These are phyloP conservation scores for Corynespora cassiicola DNA, from an alignment of 2,329 filamentous ascomycete species.

Conservation along the genomic window DNA sequence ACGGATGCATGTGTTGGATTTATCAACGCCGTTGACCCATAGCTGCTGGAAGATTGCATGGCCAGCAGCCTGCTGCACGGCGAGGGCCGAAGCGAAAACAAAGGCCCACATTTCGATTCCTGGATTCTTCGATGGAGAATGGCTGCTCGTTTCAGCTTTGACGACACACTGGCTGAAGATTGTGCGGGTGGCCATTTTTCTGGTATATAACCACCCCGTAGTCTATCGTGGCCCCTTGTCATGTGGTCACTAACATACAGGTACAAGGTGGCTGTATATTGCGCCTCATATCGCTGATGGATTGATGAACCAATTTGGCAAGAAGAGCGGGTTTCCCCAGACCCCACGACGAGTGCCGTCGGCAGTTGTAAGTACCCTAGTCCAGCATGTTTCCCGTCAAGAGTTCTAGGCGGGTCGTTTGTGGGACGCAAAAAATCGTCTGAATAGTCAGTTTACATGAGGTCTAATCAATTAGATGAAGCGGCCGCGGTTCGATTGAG, in stretches of 20 bases:
- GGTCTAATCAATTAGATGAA: conserved; percentile 10
- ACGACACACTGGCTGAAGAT: no score
- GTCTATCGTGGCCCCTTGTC: not conserved
- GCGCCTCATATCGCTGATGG: conserved; percentile 3
- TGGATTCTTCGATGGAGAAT: no score
- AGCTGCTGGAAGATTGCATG: conserved; percentile 58
- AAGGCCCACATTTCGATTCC: conserved; percentile 29
- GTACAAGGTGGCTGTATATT: conserved; percentile 5
- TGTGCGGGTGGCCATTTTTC: no score
- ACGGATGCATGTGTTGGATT: conserved; percentile 28
- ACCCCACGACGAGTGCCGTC: not conserved
- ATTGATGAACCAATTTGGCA: no score
- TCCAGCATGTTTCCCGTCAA: no score
- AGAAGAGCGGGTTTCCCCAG: conserved; percentile 5
- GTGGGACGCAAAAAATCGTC: no score
- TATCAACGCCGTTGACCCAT: conserved; percentile 52
- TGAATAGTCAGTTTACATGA: conserved; percentile 3
- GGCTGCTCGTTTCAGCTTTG: no score
- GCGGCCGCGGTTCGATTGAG: no score
- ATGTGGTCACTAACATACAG: conserved; percentile 1
- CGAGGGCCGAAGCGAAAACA: conserved; percentile 17
- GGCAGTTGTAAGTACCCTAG: conserved; percentile 9
- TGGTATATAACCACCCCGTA: no score
- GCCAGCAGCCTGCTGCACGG: conserved; percentile 31
- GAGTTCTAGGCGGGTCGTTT: no score